Conservation (phyloP, 129 eudicot species). For the Kitagawia praeruptora region DNA sequence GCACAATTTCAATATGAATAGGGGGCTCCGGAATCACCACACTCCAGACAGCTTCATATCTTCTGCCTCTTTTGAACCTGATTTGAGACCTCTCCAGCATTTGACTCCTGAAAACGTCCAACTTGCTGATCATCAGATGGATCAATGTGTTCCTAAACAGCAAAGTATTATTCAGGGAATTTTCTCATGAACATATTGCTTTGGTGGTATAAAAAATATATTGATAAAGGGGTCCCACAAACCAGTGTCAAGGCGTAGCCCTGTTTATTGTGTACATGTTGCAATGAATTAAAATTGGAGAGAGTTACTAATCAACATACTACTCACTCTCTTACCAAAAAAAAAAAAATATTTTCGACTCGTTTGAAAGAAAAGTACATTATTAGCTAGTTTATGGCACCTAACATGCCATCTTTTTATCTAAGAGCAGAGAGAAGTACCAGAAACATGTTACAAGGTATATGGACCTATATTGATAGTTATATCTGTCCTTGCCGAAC, state of each 20-base stretch:
- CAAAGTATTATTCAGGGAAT: not conserved
- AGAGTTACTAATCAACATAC: not conserved
- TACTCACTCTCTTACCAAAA: not conserved
- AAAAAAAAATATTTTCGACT: not conserved
- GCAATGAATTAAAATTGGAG: not conserved
- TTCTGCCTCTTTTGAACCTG: slow-evolving; percentile 53
- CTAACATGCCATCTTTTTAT: not conserved
- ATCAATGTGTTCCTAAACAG: slow-evolving; percentile 40
- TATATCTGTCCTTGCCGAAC: not conserved
- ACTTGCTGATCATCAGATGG: slow-evolving; percentile 35
- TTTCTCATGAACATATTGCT: not conserved
- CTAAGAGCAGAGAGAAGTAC: not conserved
- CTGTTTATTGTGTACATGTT: not conserved
- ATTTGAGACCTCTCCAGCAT: slow-evolving; percentile 42
- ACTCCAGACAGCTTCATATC: slow-evolving; percentile 31
- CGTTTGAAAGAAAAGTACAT: not conserved
- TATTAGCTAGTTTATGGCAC: not conserved
- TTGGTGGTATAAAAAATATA: not conserved
- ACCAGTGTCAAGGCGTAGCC: not conserved
- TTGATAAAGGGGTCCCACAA: not conserved
- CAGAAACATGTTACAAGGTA: not conserved
- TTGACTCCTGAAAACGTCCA: slow-evolving; percentile 35
- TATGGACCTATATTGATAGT: not conserved
- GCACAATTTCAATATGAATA: not conserved
- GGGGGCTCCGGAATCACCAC: not conserved